phyloP scores from a whole-genome alignment of 208 protist genomes.

The Trypanosomatidae sp. region DNA sequence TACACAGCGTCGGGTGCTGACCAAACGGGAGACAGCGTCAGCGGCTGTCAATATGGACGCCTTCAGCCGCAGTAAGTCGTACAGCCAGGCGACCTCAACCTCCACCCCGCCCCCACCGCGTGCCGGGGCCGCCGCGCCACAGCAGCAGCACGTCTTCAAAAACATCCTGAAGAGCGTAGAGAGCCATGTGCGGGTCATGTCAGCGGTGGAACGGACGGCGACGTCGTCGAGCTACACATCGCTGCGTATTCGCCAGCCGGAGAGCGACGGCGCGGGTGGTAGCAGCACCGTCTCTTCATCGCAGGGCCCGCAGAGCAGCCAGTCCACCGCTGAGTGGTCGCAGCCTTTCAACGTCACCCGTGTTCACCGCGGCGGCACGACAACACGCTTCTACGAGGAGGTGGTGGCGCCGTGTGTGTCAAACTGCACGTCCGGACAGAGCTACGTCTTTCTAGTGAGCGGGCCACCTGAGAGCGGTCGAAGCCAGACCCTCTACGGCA shows the following conservation, averaged over 20 bases:
- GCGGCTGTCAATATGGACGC: conserved; percentile 15
- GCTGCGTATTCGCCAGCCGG: conserved; percentile 51
- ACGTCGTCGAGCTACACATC: conserved; percentile 76
- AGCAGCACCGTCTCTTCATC: conserved; percentile 7
- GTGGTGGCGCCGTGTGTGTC: conserved; percentile 81
- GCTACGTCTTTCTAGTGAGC: conserved; percentile 80
- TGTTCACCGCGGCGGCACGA: conserved; percentile 72
- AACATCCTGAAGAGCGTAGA: conserved; percentile 84
- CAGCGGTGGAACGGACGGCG: conserved; percentile 64
- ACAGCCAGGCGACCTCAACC: conserved; percentile 22
- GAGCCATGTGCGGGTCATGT: conserved; percentile 84
- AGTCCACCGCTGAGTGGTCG: conserved; percentile 38
- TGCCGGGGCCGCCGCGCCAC: conserved; percentile 3
- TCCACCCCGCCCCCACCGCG: conserved; percentile 10
- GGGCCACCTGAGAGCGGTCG: conserved; percentile 80
- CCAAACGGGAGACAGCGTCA: neutral
- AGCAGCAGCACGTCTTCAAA: conserved; percentile 35
- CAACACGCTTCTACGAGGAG: conserved; percentile 71
- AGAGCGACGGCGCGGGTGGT: conserved; percentile 8
- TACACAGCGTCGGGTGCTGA: neutral
- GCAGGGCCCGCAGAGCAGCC: conserved; percentile 6
- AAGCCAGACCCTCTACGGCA: conserved; percentile 87
- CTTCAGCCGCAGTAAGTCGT: conserved; percentile 37
- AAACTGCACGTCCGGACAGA: conserved; percentile 78
- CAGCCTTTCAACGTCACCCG: conserved; percentile 67